Evolutionary conservation across 306 rosid genomes (phyloP).

Genomic region (Notholithocarpus densiflorus): DNA sequence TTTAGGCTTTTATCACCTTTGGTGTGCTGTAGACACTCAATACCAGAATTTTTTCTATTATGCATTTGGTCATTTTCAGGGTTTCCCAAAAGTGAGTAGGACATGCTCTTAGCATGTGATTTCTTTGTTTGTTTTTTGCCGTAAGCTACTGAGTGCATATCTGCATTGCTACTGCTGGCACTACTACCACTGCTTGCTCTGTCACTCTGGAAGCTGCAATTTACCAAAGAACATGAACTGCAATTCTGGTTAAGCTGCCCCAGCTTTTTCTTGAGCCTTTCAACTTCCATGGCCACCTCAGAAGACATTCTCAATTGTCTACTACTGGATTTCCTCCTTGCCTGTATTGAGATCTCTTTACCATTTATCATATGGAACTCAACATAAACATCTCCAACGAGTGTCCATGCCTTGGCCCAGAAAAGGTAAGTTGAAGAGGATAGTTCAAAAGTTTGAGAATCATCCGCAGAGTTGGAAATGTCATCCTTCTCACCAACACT

Average conservation of each 20-base stretch:
- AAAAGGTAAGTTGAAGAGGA: constrained; percentile 72
- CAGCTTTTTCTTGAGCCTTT: constrained; percentile 83
- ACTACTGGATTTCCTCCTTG: constrained; percentile 44
- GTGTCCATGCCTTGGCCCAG: constrained; percentile 94
- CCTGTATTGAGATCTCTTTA: constrained; percentile 41
- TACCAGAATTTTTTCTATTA: constrained; percentile 29
- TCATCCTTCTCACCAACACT: constrained; percentile 34
- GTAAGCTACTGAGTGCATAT: constrained; percentile 28
- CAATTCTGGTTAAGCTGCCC: constrained; percentile 67
- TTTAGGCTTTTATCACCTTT: constrained; percentile 20
- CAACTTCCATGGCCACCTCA: constrained; percentile 94
- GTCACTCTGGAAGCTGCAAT: constrained; percentile 95
- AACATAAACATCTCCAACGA: constrained; percentile 84
- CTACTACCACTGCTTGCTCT: constrained; percentile 95
- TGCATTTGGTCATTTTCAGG: constrained; percentile 39
- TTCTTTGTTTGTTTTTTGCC: constrained; percentile 62
- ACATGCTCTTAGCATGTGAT: constrained; percentile 35
- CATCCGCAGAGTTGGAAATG: constrained; percentile 30
- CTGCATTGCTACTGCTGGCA: constrained; percentile 76
- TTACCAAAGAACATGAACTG: constrained; percentile 80
- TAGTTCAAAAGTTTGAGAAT: constrained; percentile 45
- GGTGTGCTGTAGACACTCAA: constrained; percentile 28
- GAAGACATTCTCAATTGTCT: constrained; percentile 76
- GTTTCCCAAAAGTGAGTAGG: constrained; percentile 44
- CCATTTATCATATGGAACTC: constrained; percentile 60